These are phyloP conservation scores for Ceratocystis cubensis DNA, from an alignment of 2,329 filamentous ascomycete genomes.

Conservation along the genomic window DNA sequence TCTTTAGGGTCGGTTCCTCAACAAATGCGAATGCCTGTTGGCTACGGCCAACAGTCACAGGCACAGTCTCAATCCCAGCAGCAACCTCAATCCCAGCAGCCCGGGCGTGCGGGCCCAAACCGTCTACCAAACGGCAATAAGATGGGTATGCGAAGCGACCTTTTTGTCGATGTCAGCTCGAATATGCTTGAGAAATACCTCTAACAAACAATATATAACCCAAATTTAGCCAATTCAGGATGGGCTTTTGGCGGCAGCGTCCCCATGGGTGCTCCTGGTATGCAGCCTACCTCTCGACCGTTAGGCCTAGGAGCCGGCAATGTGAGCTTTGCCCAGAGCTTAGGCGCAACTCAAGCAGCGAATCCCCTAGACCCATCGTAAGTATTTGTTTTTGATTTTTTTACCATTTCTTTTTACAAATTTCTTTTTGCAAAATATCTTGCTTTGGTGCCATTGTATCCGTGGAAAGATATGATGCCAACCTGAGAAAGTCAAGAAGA, in stretches of 20 bases:
- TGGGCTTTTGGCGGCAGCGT: slow-evolving; percentile 52
- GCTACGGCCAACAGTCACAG: slow-evolving; percentile 36
- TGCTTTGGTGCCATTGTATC: no score
- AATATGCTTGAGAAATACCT: no score
- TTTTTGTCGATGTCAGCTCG: no score
- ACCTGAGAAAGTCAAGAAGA: no score
- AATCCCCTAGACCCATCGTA: slow-evolving; percentile 54
- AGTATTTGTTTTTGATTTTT: slow-evolving; percentile 26
- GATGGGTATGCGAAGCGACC: slow-evolving; percentile 37
- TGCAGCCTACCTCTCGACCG: slow-evolving; percentile 39
- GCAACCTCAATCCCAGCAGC: slow-evolving; percentile 41
- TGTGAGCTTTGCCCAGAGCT: slow-evolving; percentile 54
- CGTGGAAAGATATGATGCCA: no score
- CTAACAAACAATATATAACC: not conserved
- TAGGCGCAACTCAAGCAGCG: slow-evolving; percentile 49
- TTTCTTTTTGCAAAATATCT: no score
- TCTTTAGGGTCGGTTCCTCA: slow-evolving; percentile 46
- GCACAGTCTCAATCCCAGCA: not conserved
- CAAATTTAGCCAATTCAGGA: slow-evolving; percentile 29
- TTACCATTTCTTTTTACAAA: not conserved
- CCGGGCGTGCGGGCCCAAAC: slow-evolving; percentile 41
- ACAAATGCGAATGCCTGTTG: slow-evolving; percentile 48
- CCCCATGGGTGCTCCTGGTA: slow-evolving; percentile 45
- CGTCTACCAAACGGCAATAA: slow-evolving; percentile 51
- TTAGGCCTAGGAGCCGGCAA: slow-evolving; percentile 40